Percentiles rank a stretch among this genome's conserved stretches.
phyloP scores from a whole-genome alignment of 2,329 filamentous ascomycete genomes.

The Talaromyces atroroseus region DNA sequence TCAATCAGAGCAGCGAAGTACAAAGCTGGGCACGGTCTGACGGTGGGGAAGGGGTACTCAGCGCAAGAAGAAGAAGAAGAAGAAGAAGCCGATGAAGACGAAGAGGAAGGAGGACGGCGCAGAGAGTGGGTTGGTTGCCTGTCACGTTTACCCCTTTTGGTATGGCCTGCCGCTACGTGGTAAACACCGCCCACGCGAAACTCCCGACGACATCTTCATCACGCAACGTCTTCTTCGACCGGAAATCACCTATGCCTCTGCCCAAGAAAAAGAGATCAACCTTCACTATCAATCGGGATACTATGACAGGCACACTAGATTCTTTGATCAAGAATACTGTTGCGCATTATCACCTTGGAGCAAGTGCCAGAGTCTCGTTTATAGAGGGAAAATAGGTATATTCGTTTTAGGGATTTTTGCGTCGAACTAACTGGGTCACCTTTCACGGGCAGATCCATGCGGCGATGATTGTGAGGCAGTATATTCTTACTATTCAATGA shows the following conservation, averaged over 20 bases:
- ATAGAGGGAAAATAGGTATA: too few relatives aligned
- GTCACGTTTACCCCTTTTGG: background rate
- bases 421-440: too few relatives aligned
- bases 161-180: background rate
- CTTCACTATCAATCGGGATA: background rate
- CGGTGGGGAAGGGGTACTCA: background rate
- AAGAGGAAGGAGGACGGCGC: background rate
- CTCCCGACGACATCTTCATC: background rate
- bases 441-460: too few relatives aligned
- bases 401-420: too few relatives aligned
- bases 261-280: background rate
- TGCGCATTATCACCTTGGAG: too few relatives aligned
- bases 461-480: too few relatives aligned
- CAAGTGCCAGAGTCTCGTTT: too few relatives aligned
- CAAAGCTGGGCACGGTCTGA: background rate
- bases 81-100: background rate
- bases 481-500: too few relatives aligned
- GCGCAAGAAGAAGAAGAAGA: background rate
- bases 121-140: background rate
- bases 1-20: background rate
- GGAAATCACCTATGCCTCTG: background rate
- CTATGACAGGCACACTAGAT: too few relatives aligned
- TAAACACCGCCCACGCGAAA: background rate
- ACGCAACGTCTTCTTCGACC: slow-evolving; percentile 5
- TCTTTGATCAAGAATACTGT: too few relatives aligned